Base-by-base conservation (phyloP, 2,329 filamentous ascomycete genomes). In the Sarocladium strictum region DNA sequence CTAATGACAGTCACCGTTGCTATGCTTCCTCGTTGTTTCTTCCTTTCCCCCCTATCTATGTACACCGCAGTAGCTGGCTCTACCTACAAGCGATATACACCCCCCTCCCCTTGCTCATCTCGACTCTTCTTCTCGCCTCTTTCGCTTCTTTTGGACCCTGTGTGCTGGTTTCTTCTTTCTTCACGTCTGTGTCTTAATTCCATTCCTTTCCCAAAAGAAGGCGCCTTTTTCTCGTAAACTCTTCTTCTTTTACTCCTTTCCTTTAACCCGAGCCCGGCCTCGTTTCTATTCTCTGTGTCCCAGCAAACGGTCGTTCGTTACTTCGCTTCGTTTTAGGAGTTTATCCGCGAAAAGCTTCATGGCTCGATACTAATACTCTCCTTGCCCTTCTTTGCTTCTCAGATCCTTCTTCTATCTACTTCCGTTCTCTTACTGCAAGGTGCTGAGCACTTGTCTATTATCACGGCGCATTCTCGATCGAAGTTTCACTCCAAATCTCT, bases 181-280 rank as follows among this genome's bases (percentile, higher is more conserved):
- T 53, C 51, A n/a, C 57, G 54, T 24, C 51, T 37, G 37, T 54
- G 27, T 19, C 54, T 55, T n/a, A 53, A 37, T 47, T 47, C 43
- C 43, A 47, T 47, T 47, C 43, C 43, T 47, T 47, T 47, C 43
- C 24, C 43, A 15, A 47, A 47, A 47, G 21, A 29, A 47, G 43
- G 32, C 17, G 23, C 3, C 27, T n/a, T 37, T 35, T 21, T 21
- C 23, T 54, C 17, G 11, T 51, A 10, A n/a, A 37, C 10, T 14
- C 49, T 33, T 38, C 27, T 49, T 27, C 33, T 54, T 37, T 37
- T 54, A 37, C 41, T 26, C 51, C 23, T 49, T 53, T 53, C 19
- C 45, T 53, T 43, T 37, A 9, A 15, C 11, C 12, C 41, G 47
- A 51, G 47, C 37, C 15, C 23, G 47, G 47, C 45, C 35, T 52